phyloP scores from a whole-genome alignment of 306 rosid species.

The Cucurbita argyrosperma region DNA sequence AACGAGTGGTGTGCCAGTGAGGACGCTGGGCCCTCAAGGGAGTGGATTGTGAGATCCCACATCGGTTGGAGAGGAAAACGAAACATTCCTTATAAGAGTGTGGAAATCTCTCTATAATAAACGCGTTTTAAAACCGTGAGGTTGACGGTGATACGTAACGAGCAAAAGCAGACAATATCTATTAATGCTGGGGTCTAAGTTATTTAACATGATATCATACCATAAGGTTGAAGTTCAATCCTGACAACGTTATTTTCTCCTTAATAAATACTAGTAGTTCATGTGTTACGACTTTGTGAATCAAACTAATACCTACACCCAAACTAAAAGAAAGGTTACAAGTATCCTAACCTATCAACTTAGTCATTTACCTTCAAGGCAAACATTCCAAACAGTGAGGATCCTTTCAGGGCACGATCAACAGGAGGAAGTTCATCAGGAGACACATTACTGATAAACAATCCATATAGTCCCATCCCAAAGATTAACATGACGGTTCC shows the following conservation, averaged over 20 bases:
- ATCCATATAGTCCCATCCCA: slow-evolving; percentile 87
- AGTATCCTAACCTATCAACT: neutral
- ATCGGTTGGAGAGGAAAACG: too few species aligned
- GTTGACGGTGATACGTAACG: too few species aligned
- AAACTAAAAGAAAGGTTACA: neutral
- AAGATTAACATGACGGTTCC: slow-evolving; percentile 96
- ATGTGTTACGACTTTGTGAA: neutral
- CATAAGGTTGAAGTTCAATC: neutral
- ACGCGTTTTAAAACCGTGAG: too few species aligned
- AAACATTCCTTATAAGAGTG: too few species aligned
- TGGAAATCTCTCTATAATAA: too few species aligned
- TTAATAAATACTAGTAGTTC: neutral
- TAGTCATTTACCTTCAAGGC: slow-evolving; percentile 55
- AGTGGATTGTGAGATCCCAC: too few species aligned
- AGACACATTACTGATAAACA: slow-evolving; percentile 65
- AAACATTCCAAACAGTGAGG: slow-evolving; percentile 94
- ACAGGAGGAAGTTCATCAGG: slow-evolving; percentile 29
- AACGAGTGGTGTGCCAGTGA: too few species aligned
- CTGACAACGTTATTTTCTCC: neutral
- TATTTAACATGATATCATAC: neutral
- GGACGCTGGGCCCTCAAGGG: too few species aligned
- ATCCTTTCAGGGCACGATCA: slow-evolving; percentile 69
- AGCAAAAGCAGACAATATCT: too few species aligned
- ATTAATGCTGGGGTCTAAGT: neutral
- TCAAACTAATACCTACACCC: neutral